phyloP scores from a whole-genome alignment of 139 green algal genomes.

The Edaphochlamys debaryana region DNA sequence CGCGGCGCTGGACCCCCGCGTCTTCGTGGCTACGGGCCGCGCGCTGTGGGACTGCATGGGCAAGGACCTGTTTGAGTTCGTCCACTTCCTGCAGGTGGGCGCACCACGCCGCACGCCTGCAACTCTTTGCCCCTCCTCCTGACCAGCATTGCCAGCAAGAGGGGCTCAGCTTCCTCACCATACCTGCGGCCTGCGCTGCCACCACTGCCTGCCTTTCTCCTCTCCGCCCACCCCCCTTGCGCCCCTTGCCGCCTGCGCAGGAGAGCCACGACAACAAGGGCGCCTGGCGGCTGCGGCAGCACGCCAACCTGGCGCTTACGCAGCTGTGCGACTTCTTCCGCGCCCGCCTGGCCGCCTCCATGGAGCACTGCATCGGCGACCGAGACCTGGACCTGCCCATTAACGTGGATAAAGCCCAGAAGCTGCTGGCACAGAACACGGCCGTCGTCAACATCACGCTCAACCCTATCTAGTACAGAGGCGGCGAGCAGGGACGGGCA shows the following conservation, averaged over 20 bases:
- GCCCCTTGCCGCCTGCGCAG: slow-evolving; percentile 38
- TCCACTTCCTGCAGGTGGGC: slow-evolving; percentile 63
- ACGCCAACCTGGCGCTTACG: slow-evolving; percentile 46
- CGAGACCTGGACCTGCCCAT: slow-evolving; percentile 62
- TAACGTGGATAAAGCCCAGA: slow-evolving; percentile 56
- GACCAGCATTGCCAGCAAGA: no score
- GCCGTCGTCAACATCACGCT: slow-evolving; percentile 64
- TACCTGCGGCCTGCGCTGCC: no score
- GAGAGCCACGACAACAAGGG: slow-evolving; percentile 46
- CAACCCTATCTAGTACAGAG: slow-evolving; percentile 61
- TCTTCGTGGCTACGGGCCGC: slow-evolving; percentile 62
- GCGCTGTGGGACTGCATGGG: slow-evolving; percentile 69
- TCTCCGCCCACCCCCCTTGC: no score
- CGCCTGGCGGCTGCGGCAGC: slow-evolving; percentile 64
- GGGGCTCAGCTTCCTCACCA: no score
- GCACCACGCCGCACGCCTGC: neutral
- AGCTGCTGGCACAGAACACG: slow-evolving; percentile 65
- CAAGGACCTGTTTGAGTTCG: slow-evolving; percentile 65
- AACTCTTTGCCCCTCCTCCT: no score
- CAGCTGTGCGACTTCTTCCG: slow-evolving; percentile 58
- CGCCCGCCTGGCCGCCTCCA: slow-evolving; percentile 32
- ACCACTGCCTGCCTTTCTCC: no score
- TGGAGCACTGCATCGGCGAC: slow-evolving; percentile 52
- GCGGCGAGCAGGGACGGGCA: neutral
- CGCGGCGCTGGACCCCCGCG: slow-evolving; percentile 56